phyloP scores from a whole-genome alignment of 1,139 yeast genomes.

The Wickerhamomyces sp. region DNA sequence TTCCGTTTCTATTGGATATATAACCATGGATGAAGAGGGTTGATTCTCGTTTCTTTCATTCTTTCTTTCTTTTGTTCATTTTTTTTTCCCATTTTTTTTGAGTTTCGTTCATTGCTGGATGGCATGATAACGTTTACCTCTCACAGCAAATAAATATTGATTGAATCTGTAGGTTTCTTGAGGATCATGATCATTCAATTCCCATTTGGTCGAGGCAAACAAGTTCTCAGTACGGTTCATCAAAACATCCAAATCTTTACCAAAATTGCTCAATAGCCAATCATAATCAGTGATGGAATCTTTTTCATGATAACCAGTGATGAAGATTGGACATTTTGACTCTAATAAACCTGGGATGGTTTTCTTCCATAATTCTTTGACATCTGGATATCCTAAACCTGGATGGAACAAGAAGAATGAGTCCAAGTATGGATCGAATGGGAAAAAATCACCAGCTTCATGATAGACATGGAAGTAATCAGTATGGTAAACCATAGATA shows the following conservation, averaged over 20 bases:
- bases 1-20: no score
- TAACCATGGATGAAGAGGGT: no score
- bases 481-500: slow-evolving; percentile 78
- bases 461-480: slow-evolving; percentile 87
- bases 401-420: slow-evolving; percentile 93
- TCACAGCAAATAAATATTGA: slow-evolving; percentile 80
- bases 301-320: slow-evolving; percentile 81
- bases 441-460: slow-evolving; percentile 91
- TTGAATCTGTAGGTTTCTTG: slow-evolving; percentile 91
- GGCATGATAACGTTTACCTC: slow-evolving; percentile 97
- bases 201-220: slow-evolving; percentile 89
- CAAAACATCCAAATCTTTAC: slow-evolving; percentile 74
- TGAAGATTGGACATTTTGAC: slow-evolving; percentile 86
- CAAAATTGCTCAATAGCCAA: slow-evolving; percentile 63
- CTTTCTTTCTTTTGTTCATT: neutral
- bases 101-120: slow-evolving; percentile 29
- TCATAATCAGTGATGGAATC: slow-evolving; percentile 68
- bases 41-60: no score
- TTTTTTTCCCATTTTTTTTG: neutral
- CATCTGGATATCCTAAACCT: slow-evolving; percentile 82
- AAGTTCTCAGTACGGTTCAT: slow-evolving; percentile 69
- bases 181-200: slow-evolving; percentile 84
- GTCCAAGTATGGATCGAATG: slow-evolving; percentile 95
- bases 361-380: slow-evolving; percentile 86
- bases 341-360: slow-evolving; percentile 83